Evolutionary conservation across 1,139 yeast species (phyloP).

Genomic region (Candida sojae): DNA sequence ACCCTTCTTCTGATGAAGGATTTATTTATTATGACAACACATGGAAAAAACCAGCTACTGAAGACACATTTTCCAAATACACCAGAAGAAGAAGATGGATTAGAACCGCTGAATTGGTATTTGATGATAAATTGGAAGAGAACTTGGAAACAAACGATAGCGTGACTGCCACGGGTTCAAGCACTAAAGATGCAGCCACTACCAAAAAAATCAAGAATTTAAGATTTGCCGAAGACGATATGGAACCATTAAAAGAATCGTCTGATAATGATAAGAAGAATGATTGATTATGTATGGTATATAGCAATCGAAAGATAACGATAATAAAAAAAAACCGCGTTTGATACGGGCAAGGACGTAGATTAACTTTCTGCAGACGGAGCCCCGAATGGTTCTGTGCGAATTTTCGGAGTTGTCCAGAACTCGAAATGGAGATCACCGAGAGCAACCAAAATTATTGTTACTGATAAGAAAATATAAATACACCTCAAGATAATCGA

Average conservation of each 20-base stretch:
- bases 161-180: conserved; percentile 9
- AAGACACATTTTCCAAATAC: conserved; percentile 85
- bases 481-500: not conserved
- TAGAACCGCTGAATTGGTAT: conserved; percentile 84
- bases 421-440: conserved; percentile 1
- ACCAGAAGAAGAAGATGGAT: conserved; percentile 96
- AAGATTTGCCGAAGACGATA: conserved; percentile 36
- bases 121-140: conserved; percentile 22
- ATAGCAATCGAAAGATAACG: not conserved
- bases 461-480: not conserved
- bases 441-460: not conserved
- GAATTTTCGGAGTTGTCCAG: not conserved
- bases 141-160: conserved; percentile 11
- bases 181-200: conserved; percentile 8
- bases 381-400: too few species aligned
- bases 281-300: conserved; percentile 5
- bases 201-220: conserved; percentile 35
- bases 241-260: conserved; percentile 10
- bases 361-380: not conserved
- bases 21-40: conserved; percentile 87
- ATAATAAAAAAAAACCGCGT: not conserved
- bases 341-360: not conserved
- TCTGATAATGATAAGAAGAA: conserved; percentile 12
- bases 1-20: conserved; percentile 81
- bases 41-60: conserved; percentile 90